phyloP scores from a whole-genome alignment of 768 basidiomycete species.

The Suillus hirtellus region DNA sequence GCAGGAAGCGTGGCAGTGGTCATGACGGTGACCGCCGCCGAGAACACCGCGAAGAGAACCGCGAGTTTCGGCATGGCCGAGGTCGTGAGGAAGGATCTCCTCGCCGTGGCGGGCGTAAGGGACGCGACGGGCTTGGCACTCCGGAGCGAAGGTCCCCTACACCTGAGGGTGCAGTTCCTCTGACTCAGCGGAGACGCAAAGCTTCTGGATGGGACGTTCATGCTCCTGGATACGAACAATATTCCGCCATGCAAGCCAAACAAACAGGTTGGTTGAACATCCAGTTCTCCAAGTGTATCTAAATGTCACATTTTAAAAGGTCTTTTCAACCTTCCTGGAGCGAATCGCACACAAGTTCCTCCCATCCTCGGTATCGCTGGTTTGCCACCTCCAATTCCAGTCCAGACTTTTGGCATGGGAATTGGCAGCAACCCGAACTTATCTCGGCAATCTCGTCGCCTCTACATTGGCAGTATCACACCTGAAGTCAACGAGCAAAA shows the following conservation, averaged over 20 bases:
- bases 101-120: conserved; percentile 47
- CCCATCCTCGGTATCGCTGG: conserved; percentile 82
- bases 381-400: conserved; percentile 79
- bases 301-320: conserved; percentile 47
- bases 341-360: conserved; percentile 85
- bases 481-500: conserved; percentile 93
- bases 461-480: conserved; percentile 97
- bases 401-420: conserved; percentile 84
- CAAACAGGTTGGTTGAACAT: conserved; percentile 70
- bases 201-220: conserved; percentile 97
- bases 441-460: conserved; percentile 88
- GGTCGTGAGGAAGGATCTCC: conserved; percentile 41
- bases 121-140: conserved; percentile 53
- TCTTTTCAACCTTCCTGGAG: conserved; percentile 94
- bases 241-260: conserved; percentile 96
- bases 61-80: conserved; percentile 24
- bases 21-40: conserved; percentile 55
- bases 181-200: conserved; percentile 85
- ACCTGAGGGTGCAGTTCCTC: conserved; percentile 76
- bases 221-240: conserved; percentile 93
- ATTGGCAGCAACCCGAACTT: conserved; percentile 86
- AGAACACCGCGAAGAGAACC: conserved; percentile 46
- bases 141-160: conserved; percentile 88
- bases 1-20: conserved; percentile 37
- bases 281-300: conserved; percentile 7